Evolutionary conservation across 2,329 filamentous ascomycete genomes (phyloP), one percentile per base, ranked within the genome.

Genomic region (Trichoderma citrinoviride): DNA sequence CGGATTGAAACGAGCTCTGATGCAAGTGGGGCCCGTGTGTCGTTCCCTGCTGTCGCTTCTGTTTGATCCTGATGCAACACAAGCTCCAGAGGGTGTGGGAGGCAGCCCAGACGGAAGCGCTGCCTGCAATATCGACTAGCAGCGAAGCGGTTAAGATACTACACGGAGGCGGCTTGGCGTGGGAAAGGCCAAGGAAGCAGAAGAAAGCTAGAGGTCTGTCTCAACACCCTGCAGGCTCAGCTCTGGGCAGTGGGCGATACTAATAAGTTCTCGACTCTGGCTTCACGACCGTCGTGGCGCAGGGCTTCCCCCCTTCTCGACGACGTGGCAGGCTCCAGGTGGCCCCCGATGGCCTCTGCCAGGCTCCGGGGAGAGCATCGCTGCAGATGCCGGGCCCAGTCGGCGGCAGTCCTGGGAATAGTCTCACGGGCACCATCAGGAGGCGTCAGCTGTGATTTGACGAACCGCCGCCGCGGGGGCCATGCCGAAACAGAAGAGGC

Each of bases 321-420:
- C 57, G 37, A 61, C 57, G 57, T 61, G 57, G 57, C 57, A 61
- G n/a, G 57, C 41, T 40, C 37, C 47, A 40, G 37, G 37, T 61
- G 57, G 57, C 57, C 49, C 57, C 57, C 49, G 23, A 52, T 29
- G 17, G n/a, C 7, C 14, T 33, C 15, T 41, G 47, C 41, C 47
- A 27, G 46, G 57, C 54, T 56, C 40, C 40, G 52, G 52, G 21
- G 33, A 23, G 29, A 50, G 29, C 49, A 52, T 52, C 49, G 33
- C 33, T 37, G 33, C 33, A 37, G 10, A 37, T 37, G 33, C 33
- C 33, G 33, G 33, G 10, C 33, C 27, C 27, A 29, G 27, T 29
- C 27, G 27, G 27, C 27, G 27, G 27, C 27, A 29, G 27, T 29
- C 27, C 33, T 37, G 33, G 33, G 33, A 37, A 37, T 37, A 37